phyloP scores from a whole-genome alignment of 2,329 filamentous ascomycete genomes.

The Epichloe gansuensis region DNA sequence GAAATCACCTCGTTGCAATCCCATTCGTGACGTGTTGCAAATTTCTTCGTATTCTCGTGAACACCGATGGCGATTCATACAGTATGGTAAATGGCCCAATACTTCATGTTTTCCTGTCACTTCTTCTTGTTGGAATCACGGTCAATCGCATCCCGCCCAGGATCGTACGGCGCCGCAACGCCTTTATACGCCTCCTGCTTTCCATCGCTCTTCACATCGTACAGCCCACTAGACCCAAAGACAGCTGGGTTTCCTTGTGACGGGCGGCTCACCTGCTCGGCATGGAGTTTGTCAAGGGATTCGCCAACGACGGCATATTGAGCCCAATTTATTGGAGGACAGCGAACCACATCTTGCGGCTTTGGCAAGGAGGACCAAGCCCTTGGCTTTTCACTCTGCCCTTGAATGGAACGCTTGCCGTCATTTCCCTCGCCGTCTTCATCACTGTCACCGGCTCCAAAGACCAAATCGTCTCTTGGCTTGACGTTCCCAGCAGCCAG shows the following conservation, averaged over 20 bases:
- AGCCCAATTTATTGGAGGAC: slow-evolving; percentile 85
- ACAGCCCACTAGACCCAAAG: slow-evolving; percentile 32
- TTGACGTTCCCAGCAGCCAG: slow-evolving; percentile 50
- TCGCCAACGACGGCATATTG: slow-evolving; percentile 81
- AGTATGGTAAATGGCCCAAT: too few species aligned
- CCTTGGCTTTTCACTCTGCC: slow-evolving; percentile 13
- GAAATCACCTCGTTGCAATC: not conserved
- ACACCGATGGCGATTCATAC: not conserved
- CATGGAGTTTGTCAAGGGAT: slow-evolving; percentile 71
- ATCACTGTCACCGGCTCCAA: slow-evolving; percentile 17
- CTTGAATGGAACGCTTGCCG: slow-evolving; percentile 13
- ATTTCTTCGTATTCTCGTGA: not conserved
- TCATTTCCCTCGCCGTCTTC: slow-evolving; percentile 17
- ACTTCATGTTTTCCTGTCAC: slow-evolving; percentile 7
- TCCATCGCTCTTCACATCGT: slow-evolving; percentile 36
- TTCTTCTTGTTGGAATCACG: slow-evolving; percentile 24
- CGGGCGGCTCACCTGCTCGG: slow-evolving; percentile 61
- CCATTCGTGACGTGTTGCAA: not conserved
- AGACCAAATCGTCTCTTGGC: slow-evolving; percentile 7
- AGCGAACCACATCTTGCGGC: slow-evolving; percentile 72
- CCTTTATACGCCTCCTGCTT: slow-evolving; percentile 35
- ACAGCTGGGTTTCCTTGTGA: slow-evolving; percentile 39
- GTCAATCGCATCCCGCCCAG: slow-evolving; percentile 36
- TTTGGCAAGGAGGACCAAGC: slow-evolving; percentile 57
- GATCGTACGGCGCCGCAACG: slow-evolving; percentile 45